Base-by-base conservation (phyloP, 306 rosid species). In the Astragalus glycyphyllos region DNA sequence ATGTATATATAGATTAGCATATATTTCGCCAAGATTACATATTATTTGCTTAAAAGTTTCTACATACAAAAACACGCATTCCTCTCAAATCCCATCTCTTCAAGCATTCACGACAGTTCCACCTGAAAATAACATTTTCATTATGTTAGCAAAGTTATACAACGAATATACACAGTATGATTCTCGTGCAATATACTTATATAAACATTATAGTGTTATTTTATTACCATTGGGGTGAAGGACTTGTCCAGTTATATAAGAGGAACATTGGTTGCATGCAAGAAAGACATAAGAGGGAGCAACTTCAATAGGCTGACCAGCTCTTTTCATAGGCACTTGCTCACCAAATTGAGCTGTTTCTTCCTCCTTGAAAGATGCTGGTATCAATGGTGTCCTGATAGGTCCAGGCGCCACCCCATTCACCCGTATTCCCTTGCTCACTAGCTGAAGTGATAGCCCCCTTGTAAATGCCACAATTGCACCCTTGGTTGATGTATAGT, bases 331-430 rank as follows among this genome's bases (percentile, higher is more conserved):
- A 0, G 89, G 92, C 23, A 83, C 96, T 41, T 86, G 47, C 1
- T 46, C 56, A 3, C 96, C 89, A 40, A 88, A 90, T 7, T 79
- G 50, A 1, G 63, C 67, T 11, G 81, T 68, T 50, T 90, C 89
- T 13, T 84, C 87, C 69, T 80, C 85, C 38, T 63, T 67, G 26
- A 84, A 75, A 6, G 96, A 81, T 2, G 96, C 75, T 0, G 92
- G 90, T 41, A 79, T 90, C 15, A 90, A 68, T 7, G 96, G 98
- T 0, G 98, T 90, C 92, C 92, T 90, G 20, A 86, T 86, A 3
- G 96, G 96, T 40, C 98, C 96, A 0, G 96, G 96, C 0, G 96
- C 96, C 0, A 90, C 92, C 1, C 89, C 98, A 17, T 92, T 90
- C 1, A 92, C 98, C n/a, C 96, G 71, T 55, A 90, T 90, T 15